phyloP scores from a whole-genome alignment of 768 basidiomycete genomes.

The Brasilioporus rufonigricans region DNA sequence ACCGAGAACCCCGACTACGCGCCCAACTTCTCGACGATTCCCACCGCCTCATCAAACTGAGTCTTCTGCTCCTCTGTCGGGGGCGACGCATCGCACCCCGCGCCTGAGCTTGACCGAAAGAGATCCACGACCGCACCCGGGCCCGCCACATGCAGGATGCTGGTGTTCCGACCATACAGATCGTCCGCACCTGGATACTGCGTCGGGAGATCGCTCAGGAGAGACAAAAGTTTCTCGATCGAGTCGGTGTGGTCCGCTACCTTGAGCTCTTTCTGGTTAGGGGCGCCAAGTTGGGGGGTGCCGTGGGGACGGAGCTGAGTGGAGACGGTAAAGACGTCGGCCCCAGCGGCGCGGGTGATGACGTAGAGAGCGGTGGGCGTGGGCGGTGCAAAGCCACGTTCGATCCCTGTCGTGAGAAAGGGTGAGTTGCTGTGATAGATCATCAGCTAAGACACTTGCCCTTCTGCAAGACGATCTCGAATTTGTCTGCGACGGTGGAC shows the following conservation, averaged over 20 bases:
- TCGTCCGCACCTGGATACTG: conserved; percentile 45
- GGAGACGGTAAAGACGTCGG: conserved; percentile 42
- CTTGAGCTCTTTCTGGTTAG: conserved; percentile 50
- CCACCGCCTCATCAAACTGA: conserved; percentile 66
- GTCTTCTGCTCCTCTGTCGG: conserved; percentile 59
- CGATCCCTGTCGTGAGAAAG: conserved; percentile 46
- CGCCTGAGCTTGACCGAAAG: conserved; percentile 47
- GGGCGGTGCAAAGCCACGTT: conserved; percentile 73
- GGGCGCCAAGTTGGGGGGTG: conserved; percentile 40
- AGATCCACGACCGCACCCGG: background rate
- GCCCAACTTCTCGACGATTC: conserved; percentile 37
- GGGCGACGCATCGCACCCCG: conserved; percentile 41
- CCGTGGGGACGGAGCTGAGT: conserved; percentile 50
- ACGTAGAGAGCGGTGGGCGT: conserved; percentile 54
- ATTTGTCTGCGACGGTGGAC: conserved; percentile 3
- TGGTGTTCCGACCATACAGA: conserved; percentile 66
- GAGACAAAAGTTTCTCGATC: conserved; percentile 44
- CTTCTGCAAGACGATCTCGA: conserved; percentile 43
- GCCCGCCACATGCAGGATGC: conserved; percentile 51
- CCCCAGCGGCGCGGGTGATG: conserved; percentile 40
- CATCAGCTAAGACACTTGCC: conserved; percentile 35
- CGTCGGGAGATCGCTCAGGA: conserved; percentile 48
- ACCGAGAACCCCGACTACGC: too few species aligned
- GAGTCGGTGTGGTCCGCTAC: conserved; percentile 2
- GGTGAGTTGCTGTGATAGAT: background rate